Evolutionary conservation across 176 grass and related monocot genomes (phyloP), one percentile per base, ranked within the genome.

Genomic region (Echinochloa phyllopogon): DNA sequence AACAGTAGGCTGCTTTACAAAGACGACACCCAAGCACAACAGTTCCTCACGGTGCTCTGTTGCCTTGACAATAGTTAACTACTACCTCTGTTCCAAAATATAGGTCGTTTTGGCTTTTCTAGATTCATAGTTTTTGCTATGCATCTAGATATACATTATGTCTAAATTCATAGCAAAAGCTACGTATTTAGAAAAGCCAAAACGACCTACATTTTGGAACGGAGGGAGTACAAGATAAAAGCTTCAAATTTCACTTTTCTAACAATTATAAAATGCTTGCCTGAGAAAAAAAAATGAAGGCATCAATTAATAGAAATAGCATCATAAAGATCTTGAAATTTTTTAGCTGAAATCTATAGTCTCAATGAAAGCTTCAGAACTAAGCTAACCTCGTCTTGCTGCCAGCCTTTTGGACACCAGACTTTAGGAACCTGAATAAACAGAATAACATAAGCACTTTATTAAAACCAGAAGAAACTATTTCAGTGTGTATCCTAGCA

Each of bases 351-450:
- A 74, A 57, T 65, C 11, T 48, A 66, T 2, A 81, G 43, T 51
- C 9, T 47, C 20, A 58, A 37, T 23, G 8, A 76, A 72, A 72
- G 55, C 14, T 83, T 45, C 65, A 82, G 52, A 69, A 89, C 4
- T 33, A 89, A 50, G 59, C 75, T 90, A 74, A 98, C 96, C 88
- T 84, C 3, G 42, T 86, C 53, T 87, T 86, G 78, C 91, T 94
- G 57, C 94, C 90, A 80, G 91, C 89, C 78, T 99, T 94, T 79
- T 91, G 88, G 47, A 94, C 92, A 88, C 86, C 83, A 84, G 90
- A 99, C 74, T 87, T 99, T 8, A 96, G 83, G 82, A 96, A 96
- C 29, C 96, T 96, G 69, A 65, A 87, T 72, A 39, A 86, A 45
- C 0, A 11, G 64, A 66, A 86, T 20, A 48, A 8, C 10, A 86